phyloP scores from a whole-genome alignment of 176 grass and related monocot genomes.

The Musa beccarii region DNA sequence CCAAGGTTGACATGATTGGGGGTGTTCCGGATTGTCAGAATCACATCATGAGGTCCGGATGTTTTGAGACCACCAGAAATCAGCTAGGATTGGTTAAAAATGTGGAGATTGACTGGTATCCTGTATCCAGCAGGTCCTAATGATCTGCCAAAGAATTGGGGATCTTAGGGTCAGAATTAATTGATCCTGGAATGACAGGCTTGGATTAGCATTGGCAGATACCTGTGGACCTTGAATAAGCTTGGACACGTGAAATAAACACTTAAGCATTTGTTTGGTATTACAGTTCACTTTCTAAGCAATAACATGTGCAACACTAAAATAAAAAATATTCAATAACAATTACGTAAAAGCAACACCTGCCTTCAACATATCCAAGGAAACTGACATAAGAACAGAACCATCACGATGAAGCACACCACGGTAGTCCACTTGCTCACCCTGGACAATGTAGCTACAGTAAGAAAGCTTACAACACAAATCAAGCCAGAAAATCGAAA shows the following conservation, averaged over 20 bases:
- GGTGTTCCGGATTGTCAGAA: too few relatives aligned
- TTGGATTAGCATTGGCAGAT: background rate
- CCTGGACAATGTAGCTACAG: slow-evolving; percentile 35
- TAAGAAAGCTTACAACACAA: slow-evolving; percentile 13
- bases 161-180: background rate
- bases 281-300: background rate
- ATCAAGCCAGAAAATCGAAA: slow-evolving; percentile 6
- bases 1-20: background rate
- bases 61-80: background rate
- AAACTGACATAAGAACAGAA: slow-evolving; percentile 93
- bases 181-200: background rate
- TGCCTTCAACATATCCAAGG: slow-evolving; percentile 87
- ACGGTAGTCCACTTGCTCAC: slow-evolving; percentile 93
- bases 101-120: background rate
- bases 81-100: background rate
- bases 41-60: background rate
- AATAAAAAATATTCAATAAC: background rate
- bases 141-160: background rate
- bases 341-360: background rate
- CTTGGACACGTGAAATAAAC: background rate
- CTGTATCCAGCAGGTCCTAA: background rate
- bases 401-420: slow-evolving; percentile 96
- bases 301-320: background rate
- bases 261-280: background rate
- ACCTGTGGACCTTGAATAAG: background rate